Conservation (phyloP, 2,329 filamentous ascomycete species). For the Microsporum audouinii region DNA sequence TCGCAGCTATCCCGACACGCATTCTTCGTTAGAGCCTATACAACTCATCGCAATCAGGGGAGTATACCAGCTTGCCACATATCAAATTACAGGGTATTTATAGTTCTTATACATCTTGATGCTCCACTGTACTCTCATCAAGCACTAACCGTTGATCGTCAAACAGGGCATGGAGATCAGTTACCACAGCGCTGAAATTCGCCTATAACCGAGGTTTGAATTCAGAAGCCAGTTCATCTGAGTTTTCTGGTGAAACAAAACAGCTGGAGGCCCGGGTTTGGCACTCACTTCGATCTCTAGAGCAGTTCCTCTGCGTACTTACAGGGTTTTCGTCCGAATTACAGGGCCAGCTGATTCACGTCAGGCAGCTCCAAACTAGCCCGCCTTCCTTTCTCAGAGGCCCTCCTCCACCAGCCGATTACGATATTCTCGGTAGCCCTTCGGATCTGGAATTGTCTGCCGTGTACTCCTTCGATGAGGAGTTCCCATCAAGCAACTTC, state of each 20-base stretch:
- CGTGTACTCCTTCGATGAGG: not conserved
- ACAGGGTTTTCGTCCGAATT: slow-evolving; percentile 29
- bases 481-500: slow-evolving; percentile 7
- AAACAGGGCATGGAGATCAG: slow-evolving; percentile 27
- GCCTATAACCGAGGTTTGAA: slow-evolving; percentile 28
- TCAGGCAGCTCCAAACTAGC: slow-evolving; percentile 22
- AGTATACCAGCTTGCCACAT: slow-evolving; percentile 30
- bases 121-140: not conserved
- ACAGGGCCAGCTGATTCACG: slow-evolving; percentile 21
- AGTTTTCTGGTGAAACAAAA: slow-evolving; percentile 19
- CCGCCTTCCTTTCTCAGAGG: slow-evolving; percentile 15
- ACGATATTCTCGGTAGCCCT: not conserved
- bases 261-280: slow-evolving; percentile 28
- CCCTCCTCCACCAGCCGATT: not conserved
- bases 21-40: slow-evolving; percentile 27
- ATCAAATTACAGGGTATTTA: slow-evolving; percentile 31
- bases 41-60: slow-evolving; percentile 28
- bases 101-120: not conserved
- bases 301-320: slow-evolving; percentile 25
- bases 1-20: not conserved
- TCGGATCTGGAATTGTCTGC: not conserved
- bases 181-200: slow-evolving; percentile 27
- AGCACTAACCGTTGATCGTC: not conserved
- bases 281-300: slow-evolving; percentile 31
- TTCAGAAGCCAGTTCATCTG: slow-evolving; percentile 23